Percentiles rank a stretch among this genome's conserved stretches.
These are phyloP conservation scores for Phytophthora palmivora DNA, from an alignment of 352 stramenopile species.

Conservation along the genomic window DNA sequence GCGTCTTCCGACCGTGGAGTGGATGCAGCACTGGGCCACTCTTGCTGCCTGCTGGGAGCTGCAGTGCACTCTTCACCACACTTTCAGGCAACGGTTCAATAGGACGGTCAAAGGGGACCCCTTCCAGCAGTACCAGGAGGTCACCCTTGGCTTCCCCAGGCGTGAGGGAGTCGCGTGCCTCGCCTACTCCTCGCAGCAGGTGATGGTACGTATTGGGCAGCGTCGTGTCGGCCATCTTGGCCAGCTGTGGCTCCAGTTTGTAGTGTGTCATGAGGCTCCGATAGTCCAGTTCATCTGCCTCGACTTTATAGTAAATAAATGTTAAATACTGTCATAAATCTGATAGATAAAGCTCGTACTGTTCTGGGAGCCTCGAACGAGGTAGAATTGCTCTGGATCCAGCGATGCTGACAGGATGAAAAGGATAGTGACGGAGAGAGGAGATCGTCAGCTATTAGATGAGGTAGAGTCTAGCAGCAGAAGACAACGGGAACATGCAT, in stretches of 20 bases:
- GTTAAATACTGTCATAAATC: slow-evolving; percentile 4
- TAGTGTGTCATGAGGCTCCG: slow-evolving; percentile 70
- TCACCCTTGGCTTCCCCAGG: slow-evolving; percentile 52
- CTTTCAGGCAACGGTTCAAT: slow-evolving; percentile 79
- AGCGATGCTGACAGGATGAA: slow-evolving; percentile 25
- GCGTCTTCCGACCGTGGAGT: slow-evolving; percentile 47
- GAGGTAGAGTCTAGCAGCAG: not conserved
- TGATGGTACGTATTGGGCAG: slow-evolving; percentile 79
- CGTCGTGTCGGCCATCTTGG: slow-evolving; percentile 65
- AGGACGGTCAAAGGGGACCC: slow-evolving; percentile 79
- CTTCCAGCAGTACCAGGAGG: slow-evolving; percentile 65
- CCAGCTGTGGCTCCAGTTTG: slow-evolving; percentile 64
- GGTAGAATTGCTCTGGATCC: slow-evolving; percentile 61
- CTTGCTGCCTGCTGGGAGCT: slow-evolving; percentile 71
- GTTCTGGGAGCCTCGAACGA: slow-evolving; percentile 62
- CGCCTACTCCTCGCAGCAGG: slow-evolving; percentile 71
- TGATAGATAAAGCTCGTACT: slow-evolving; percentile 41
- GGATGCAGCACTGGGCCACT: slow-evolving; percentile 59
- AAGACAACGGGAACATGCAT: not conserved
- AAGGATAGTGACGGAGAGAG: slow-evolving; percentile 11
- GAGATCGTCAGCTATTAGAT: slow-evolving; percentile 2
- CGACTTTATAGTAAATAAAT: slow-evolving; percentile 44
- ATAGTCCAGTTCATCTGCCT: slow-evolving; percentile 66
- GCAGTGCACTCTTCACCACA: slow-evolving; percentile 73
- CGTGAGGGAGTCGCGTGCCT: slow-evolving; percentile 47